Percentiles rank a stretch among this genome's conserved stretches.
These are phyloP conservation scores for Clarireedia homoeocarpa DNA, from an alignment of 2,329 filamentous ascomycete species.

Conservation along the genomic window DNA sequence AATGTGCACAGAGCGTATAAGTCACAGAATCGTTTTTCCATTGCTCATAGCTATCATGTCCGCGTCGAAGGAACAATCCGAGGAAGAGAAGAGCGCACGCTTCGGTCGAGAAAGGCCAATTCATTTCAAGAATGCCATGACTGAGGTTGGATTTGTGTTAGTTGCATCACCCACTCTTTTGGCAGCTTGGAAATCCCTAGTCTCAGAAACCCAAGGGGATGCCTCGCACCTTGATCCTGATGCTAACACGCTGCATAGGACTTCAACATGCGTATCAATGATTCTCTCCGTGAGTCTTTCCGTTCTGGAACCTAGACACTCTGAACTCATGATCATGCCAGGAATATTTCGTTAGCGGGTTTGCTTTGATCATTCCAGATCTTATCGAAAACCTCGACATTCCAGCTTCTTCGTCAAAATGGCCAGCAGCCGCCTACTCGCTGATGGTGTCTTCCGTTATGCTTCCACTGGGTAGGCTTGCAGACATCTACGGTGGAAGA, in stretches of 20 bases:
- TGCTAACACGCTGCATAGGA: not conserved
- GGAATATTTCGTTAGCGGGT: constrained; percentile 63
- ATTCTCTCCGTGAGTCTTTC: constrained; percentile 5
- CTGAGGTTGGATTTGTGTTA: constrained; percentile 9
- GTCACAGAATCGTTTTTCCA: not conserved
- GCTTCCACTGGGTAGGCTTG: constrained; percentile 51
- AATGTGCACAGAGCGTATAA: not conserved
- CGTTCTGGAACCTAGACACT: not conserved
- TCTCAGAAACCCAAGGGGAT: not conserved
- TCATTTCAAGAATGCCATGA: constrained; percentile 8
- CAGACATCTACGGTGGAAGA: constrained; percentile 53
- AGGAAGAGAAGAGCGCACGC: not conserved
- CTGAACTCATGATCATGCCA: constrained; percentile 13
- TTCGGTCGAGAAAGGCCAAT: constrained; percentile 8
- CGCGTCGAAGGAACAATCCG: too few relatives aligned
- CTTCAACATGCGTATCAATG: constrained; percentile 5
- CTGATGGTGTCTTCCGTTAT: constrained; percentile 45
- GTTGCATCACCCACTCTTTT: not conserved
- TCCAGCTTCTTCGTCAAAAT: constrained; percentile 48
- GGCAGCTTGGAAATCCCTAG: too few relatives aligned
- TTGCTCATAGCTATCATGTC: too few relatives aligned
- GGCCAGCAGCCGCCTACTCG: constrained; percentile 53
- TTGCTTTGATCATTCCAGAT: constrained; percentile 60
- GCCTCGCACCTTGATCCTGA: not conserved
- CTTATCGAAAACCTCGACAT: constrained; percentile 54